phyloP scores from a whole-genome alignment of 1,284 basidiomycete genomes.

The Ceratobasidium sp. region DNA sequence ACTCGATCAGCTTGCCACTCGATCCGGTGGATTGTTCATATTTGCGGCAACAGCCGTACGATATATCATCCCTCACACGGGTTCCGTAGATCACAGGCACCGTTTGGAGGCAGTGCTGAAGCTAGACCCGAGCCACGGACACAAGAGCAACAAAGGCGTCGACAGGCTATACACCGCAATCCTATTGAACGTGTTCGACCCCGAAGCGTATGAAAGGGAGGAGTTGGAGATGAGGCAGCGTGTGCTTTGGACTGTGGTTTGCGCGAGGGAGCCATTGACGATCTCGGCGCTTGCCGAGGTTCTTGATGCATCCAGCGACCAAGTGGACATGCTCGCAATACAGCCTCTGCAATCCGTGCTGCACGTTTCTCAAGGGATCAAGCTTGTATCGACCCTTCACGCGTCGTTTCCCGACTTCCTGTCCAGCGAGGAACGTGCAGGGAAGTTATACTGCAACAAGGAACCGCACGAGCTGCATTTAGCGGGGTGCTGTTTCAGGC shows the following conservation, averaged over 20 bases:
- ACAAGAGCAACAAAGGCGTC: conserved; percentile 7
- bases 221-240: not conserved
- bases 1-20: not conserved
- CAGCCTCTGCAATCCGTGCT: not conserved
- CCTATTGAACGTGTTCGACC: not conserved
- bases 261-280: conserved; percentile 1
- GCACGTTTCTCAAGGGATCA: not conserved
- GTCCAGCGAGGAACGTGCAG: not conserved
- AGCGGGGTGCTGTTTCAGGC: too few species aligned
- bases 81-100: not conserved
- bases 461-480: too few species aligned
- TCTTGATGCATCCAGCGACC: not conserved
- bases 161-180: not conserved
- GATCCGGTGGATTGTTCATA: not conserved
- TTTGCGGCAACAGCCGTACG: conserved; percentile 1
- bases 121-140: not conserved
- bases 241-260: conserved; percentile 9
- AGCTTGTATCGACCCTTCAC: not conserved
- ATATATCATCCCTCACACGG: not conserved
- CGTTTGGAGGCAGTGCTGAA: not conserved
- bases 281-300: not conserved
- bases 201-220: not conserved
- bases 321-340: not conserved
- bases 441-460: too few species aligned
- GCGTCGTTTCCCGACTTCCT: not conserved